Base-by-base conservation (phyloP, 768 basidiomycete genomes). In the Lentinula detonsa region DNA sequence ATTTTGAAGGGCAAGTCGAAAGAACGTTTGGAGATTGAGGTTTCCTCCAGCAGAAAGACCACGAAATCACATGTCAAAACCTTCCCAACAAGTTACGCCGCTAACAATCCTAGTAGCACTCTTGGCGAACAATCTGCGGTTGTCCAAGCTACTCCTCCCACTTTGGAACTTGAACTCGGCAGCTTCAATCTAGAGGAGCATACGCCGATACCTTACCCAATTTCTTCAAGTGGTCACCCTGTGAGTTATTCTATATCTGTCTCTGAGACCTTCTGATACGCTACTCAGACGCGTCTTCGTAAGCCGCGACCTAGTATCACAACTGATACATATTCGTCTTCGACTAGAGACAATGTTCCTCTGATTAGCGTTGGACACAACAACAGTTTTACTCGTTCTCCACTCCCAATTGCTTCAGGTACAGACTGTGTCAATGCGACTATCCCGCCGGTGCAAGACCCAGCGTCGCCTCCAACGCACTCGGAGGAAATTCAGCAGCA, bases 1-100 rank as follows among this genome's bases (percentile, higher is more conserved):
- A 18, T 73, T n/a, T 55, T 73, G 33, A 64, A 66, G 31, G 40
- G 61, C 37, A 69, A 64, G 48, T 11, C 61, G 23, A 56, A 56
- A 2, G 60, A 46, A 45, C 23, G 54, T 52, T 28, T 31, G 5
- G 40, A 16, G 13, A 28, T 40, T 4, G 39, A 43, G 28, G 37
- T 56, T 21, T 56, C 55, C 21, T 31, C 39, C 13, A 56, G 40
- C 40, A 56, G 33, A 13, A 54, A 35, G 18, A 54, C 34, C 18
- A 54, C 55, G 40, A 28, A 43, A 31, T 15, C 13, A 3, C 37
- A 7, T n/a, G 15, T 6, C 28, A 37, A 13, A 2, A 1, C 13
- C n/a, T 39, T 21, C n/a, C 37, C 18, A 28, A 9, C 53, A 39
- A 39, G 10, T 1, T 7, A 4, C 11, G 1, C 35, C 18, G 21